Percentiles rank a stretch among this genome's conserved stretches.
phyloP scores from a whole-genome alignment of 2,329 filamentous ascomycete species.

The Hymenoscyphus linearis region DNA sequence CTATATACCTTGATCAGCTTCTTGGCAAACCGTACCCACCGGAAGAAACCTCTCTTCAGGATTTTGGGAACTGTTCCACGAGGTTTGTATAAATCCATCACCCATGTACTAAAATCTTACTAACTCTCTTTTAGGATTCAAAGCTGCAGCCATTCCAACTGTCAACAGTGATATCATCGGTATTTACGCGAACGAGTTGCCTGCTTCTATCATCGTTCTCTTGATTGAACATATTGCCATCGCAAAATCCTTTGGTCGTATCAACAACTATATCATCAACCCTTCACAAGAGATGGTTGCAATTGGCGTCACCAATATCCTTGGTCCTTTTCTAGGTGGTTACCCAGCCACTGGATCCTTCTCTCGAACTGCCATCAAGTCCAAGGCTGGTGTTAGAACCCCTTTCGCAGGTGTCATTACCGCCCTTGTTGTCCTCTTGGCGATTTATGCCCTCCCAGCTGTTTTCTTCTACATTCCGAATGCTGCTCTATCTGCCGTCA shows the following conservation, averaged over 20 bases:
- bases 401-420: conserved; percentile 89
- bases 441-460: conserved; percentile 80
- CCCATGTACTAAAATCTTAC: neutral
- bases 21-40: conserved; percentile 68
- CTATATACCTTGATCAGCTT: conserved; percentile 90
- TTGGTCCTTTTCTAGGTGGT: conserved; percentile 86
- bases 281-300: conserved; percentile 95
- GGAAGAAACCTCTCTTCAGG: conserved; percentile 60
- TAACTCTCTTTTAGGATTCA: conserved; percentile 55
- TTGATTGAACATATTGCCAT: conserved; percentile 97
- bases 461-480: conserved; percentile 93
- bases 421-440: conserved; percentile 76
- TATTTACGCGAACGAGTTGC: conserved; percentile 66
- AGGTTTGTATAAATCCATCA: conserved; percentile 41
- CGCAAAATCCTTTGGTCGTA: conserved; percentile 89
- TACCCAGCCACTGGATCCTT: conserved; percentile 95
- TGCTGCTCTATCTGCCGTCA: conserved; percentile 76
- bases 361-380: conserved; percentile 93
- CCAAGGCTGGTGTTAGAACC: conserved; percentile 90
- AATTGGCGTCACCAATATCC: conserved; percentile 83
- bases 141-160: conserved; percentile 67
- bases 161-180: conserved; percentile 63
- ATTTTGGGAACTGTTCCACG: conserved; percentile 74
- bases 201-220: conserved; percentile 85
- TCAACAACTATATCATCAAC: conserved; percentile 95